A percentile compares a stretch with the other conserved stretches of the same genome.
Evolutionary conservation across 768 basidiomycete species (phyloP).

Genomic region (Psilocybe subaeruginosa): DNA sequence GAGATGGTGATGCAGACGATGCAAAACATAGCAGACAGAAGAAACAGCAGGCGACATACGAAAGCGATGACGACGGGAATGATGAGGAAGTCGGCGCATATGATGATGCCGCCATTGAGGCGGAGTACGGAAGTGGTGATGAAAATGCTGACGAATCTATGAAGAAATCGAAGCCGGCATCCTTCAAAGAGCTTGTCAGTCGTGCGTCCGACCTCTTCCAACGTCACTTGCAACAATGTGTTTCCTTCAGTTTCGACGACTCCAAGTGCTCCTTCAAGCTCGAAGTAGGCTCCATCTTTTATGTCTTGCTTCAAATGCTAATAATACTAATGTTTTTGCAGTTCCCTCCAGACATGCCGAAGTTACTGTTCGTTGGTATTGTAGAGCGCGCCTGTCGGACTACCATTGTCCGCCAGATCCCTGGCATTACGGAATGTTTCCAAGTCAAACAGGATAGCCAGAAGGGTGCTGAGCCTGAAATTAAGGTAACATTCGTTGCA

Average conservation of each 20-base stretch:
- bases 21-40: constrained; percentile 73
- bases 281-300: constrained; percentile 58
- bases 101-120: constrained; percentile 65
- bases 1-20: constrained; percentile 82
- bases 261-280: constrained; percentile 77
- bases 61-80: constrained; percentile 65
- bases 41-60: constrained; percentile 78
- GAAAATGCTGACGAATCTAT: constrained; percentile 37
- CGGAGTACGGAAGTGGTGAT: constrained; percentile 56
- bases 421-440: constrained; percentile 88
- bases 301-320: not conserved
- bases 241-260: constrained; percentile 71
- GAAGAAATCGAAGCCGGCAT: constrained; percentile 28
- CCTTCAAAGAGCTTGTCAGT: constrained; percentile 45
- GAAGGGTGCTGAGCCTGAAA: constrained; percentile 48
- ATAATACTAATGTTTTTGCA: constrained; percentile 31
- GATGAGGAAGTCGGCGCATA: constrained; percentile 45
- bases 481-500: constrained; percentile 43
- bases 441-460: constrained; percentile 63
- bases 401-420: constrained; percentile 88
- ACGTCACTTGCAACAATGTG: constrained; percentile 63
- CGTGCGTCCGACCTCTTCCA: constrained; percentile 56
- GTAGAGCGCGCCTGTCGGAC: constrained; percentile 85
- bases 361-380: constrained; percentile 91
- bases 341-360: constrained; percentile 89